Base-by-base conservation (phyloP, 1,284 basidiomycete species). In the Erythrobasidium hasegawianum region DNA sequence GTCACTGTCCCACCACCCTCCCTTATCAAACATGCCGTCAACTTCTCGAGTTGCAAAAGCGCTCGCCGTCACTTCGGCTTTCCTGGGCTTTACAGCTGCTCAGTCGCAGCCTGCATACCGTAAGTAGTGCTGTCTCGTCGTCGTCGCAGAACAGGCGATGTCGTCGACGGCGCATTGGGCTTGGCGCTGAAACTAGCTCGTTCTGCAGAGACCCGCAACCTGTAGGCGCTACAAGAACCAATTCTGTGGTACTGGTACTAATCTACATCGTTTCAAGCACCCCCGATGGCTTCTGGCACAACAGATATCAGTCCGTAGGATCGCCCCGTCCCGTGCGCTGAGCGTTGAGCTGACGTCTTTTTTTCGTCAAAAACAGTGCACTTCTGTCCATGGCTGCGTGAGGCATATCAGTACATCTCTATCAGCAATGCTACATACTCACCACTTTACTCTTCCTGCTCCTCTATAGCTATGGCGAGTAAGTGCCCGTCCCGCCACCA, bases 71-170 rank as follows among this genome's bases (percentile, higher is more conserved):
- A 24, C 43, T 47, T 33, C 33, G 11, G 43, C 43, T 24, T 47
- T 47, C 16, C n/a, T 47, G n/a, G 43, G 43, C 5, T 24, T 7
- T 8, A 24, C 43, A 18, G 43, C 43, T 47, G 22, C 43, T 16
- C 43, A 47, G 43, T 47, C 43, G 22, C 43, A 47, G 43, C 43
- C 43, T 47, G 43, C 43, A 18, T 47, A 47, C 22, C 43, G 43
- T 47, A 16, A 47, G 43, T 47, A n/a, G 16, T n/a, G n/a, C n/a
- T n/a, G n/a, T n/a, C n/a, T n/a, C n/a, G n/a, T n/a, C n/a, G n/a
- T n/a, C n/a, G n/a, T n/a, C n/a, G n/a, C n/a, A n/a, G n/a, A n/a
- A n/a, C n/a, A n/a, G n/a, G n/a, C n/a, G n/a, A n/a, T 47, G 43
- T 24, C 43, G 16, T 5, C 16, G n/a, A 18, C 16, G 8, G 43